Base-by-base conservation (phyloP, 2,329 filamentous ascomycete genomes). In the Monilinia polystroma region DNA sequence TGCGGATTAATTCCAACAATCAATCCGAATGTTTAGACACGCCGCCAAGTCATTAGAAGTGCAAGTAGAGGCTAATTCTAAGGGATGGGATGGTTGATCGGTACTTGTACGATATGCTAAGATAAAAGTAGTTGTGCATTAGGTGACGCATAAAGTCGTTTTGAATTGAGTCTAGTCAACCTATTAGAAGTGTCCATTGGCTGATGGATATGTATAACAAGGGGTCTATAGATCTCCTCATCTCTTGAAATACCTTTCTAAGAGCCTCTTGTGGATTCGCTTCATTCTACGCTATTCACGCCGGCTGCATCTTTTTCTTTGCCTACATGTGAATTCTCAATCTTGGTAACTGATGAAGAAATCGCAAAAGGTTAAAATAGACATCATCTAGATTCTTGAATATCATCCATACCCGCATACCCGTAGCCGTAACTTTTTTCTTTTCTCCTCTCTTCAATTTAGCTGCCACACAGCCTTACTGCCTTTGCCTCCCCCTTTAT, bases 321-420 rank as follows among this genome's bases (percentile, higher is more conserved):
- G 47, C 56, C 8, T 59, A 47, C 18, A 16, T 14, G 47, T 11
- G 26, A n/a, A 16, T 35, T 35, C 47, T 11, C n/a, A 35, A 54
- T 59, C 57, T 59, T 47, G 41, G 43, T 59, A 47, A 47, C 26
- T 59, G 56, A 26, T 59, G 56, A 59, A 59, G 56, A 47, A 47
- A 59, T 5, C 41, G 32, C 26, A 11, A 41, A 41, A 41, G 38
- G 38, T n/a, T 35, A 35, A 26, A 14, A 29, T 32, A 45, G 38
- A n/a, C 26, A 58, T 29, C n/a, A 32, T 45, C 10, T 38, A 35
- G 32, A 35, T 35, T 35, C 32, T 35, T 5, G 32, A 35, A 35
- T 35, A 35, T 41, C 55, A n/a, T 35, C 7, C 56, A 49, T 59
- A 16, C 20, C n/a, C 35, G 32, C 54, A 23, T 26, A 29, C 8